Evolutionary conservation across 2,329 filamentous ascomycete genomes (phyloP), one percentile per base, ranked within the genome.

Genomic region (Calonectria hawksworthii): DNA sequence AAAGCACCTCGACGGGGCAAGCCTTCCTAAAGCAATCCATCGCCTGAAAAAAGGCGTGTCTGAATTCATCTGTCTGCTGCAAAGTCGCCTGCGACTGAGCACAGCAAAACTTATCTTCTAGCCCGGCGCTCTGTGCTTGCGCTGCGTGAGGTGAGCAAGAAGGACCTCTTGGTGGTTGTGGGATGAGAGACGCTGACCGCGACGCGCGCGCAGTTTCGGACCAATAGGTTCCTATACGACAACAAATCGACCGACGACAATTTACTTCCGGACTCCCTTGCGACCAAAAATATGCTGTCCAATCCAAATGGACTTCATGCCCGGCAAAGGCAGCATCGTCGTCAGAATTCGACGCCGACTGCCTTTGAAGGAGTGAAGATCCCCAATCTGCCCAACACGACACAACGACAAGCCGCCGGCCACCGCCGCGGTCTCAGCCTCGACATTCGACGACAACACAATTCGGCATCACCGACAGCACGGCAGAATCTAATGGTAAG

Each of bases 371-470:
- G 92, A 82, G 91, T 92, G 84, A 94, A 93, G 90, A 92, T 93
- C 87, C 87, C 87, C 74, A 91, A 89, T 87, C 89, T 94, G 87
- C 91, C 93, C 83, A 90, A 86, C 74, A 88, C 86, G 83, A 84
- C 74, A 83, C 84, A 84, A 77, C 84, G 83, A 76, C 86, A 84
- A 76, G 84, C 83, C 80, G 83, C 87, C 80, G 88, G 89, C 84
- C 95, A 98, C 87, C 93, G 95, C 86, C 91, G 95, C 85, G 96
- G 96, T 83, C 92, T 96, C 87, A 97, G 94, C 87, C 90, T 98
- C 82, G 95, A 98, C 87, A 94, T 92, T 78, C 88, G 92, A 86
- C 89, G 90, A 86, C 90, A 91, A 86, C 89, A 90, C 85, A 80
- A 77, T 59, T 75, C 79, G 75, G 75, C 79, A 70, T 75, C 80